Percentiles rank a stretch among this genome's conserved stretches.
Evolutionary conservation across 139 green algal genomes (phyloP).

Genomic region (Tetradesmus lagerheimii): DNA sequence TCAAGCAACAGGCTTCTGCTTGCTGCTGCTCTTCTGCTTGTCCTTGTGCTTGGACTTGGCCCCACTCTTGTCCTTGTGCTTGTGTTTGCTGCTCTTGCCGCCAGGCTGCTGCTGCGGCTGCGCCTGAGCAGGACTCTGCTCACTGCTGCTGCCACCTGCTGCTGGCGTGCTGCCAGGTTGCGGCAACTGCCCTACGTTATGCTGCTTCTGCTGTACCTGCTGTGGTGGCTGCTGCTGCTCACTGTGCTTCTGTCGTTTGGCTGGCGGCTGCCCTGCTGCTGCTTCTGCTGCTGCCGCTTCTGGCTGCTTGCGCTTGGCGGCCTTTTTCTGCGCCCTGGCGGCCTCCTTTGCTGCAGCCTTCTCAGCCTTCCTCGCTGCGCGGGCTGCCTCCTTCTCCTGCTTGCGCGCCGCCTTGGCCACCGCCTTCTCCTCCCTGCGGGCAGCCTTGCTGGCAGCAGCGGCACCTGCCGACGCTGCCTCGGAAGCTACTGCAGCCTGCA

Average conservation of each 20-base stretch:
- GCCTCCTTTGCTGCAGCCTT: background rate
- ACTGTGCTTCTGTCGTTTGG: background rate
- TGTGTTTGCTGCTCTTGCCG: background rate
- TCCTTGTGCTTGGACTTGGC: background rate
- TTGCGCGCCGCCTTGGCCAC: background rate
- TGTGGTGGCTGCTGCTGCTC: slow-evolving; percentile 10
- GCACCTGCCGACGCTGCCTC: background rate
- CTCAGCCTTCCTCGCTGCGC: background rate
- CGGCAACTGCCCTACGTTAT: background rate
- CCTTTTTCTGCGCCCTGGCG: background rate
- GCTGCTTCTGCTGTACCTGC: background rate
- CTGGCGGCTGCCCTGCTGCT: background rate
- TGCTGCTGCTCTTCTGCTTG: slow-evolving; percentile 4
- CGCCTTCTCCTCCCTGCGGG: background rate
- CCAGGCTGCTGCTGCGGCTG: background rate
- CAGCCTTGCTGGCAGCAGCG: background rate
- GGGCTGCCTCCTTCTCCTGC: background rate
- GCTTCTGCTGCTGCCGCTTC: background rate
- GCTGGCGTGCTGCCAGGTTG: background rate
- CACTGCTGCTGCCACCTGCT: background rate
- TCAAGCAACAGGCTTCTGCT: background rate
- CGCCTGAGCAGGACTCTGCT: background rate
- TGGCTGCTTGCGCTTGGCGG: background rate
- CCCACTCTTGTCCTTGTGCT: slow-evolving; percentile 5
- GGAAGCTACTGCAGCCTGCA: slow-evolving; percentile 4